Percentiles rank a stretch among this genome's conserved stretches.
Evolutionary conservation across 1,284 basidiomycete genomes (phyloP).

Genomic region (Entoloma clypeatum): DNA sequence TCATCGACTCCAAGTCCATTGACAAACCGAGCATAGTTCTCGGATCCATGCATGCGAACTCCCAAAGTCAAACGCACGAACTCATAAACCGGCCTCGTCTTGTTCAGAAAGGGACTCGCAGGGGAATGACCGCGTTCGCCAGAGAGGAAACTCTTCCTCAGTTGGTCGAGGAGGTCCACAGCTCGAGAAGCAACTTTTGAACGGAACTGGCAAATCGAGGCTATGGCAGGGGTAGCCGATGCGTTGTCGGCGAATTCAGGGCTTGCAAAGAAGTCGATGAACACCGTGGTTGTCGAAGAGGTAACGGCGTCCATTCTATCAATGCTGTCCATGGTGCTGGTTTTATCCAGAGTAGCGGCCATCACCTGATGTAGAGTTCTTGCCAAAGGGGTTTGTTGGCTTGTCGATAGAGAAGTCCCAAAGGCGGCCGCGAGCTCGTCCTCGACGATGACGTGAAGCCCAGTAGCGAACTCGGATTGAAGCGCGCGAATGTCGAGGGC

Average conservation of each 20-base stretch:
- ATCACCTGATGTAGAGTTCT: conserved; percentile 39
- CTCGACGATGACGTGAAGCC: conserved; percentile 44
- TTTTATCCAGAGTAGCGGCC: conserved; percentile 54
- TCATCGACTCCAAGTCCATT: conserved; percentile 56
- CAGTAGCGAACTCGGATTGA: conserved; percentile 58
- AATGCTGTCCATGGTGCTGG: conserved; percentile 65
- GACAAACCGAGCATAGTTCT: conserved; percentile 56
- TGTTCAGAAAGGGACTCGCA: conserved; percentile 60
- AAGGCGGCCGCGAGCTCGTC: conserved; percentile 51
- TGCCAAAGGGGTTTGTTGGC: conserved; percentile 32
- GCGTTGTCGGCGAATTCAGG: conserved; percentile 28
- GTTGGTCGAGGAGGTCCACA: conserved; percentile 40
- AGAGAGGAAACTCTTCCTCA: conserved; percentile 53
- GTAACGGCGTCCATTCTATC: conserved; percentile 67
- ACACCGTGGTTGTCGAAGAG: conserved; percentile 51
- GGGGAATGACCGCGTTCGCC: conserved; percentile 54
- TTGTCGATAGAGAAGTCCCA: conserved; percentile 34
- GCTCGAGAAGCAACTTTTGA: conserved; percentile 42
- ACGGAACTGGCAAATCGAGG: conserved; percentile 59
- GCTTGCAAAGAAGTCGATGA: conserved; percentile 46
- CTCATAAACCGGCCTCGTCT: conserved; percentile 66
- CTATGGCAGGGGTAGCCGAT: too few species aligned
- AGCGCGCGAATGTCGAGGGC: conserved; percentile 76
- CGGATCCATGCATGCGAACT: conserved; percentile 69
- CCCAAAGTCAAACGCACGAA: conserved; percentile 67